Evolutionary conservation across 1,139 yeast genomes (phyloP).

Genomic region (Candida smagusa): DNA sequence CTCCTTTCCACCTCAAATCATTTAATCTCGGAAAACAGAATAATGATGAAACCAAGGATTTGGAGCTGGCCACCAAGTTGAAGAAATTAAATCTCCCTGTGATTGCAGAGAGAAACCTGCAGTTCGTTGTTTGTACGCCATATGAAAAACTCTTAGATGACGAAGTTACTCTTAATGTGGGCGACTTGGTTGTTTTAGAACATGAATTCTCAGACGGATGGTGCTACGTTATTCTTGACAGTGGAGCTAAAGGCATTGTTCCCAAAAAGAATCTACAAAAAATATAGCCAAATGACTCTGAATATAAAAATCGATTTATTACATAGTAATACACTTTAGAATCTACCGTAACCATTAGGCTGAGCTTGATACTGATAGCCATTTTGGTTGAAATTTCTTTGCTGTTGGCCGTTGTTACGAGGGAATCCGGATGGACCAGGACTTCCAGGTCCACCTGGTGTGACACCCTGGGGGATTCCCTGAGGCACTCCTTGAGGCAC

Average conservation of each 20-base stretch:
- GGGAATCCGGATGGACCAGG: constrained; percentile 5
- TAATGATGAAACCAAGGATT: not conserved
- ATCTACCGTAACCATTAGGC: constrained; percentile 5
- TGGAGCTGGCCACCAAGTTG: not conserved
- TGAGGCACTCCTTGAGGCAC: constrained; percentile 2
- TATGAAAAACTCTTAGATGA: constrained; percentile 31
- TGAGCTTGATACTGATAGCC: constrained; percentile 9
- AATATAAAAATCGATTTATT: not conserved
- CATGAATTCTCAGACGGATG: constrained; percentile 39
- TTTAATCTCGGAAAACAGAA: constrained; percentile 21
- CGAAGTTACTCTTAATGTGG: constrained; percentile 30
- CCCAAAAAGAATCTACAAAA: constrained; percentile 31
- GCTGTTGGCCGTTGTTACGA: constrained; percentile 8
- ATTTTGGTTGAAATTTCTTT: constrained; percentile 5
- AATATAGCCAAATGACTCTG: not conserved
- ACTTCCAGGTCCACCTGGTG: constrained; percentile 1
- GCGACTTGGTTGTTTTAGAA: constrained; percentile 28
- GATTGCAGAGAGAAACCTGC: constrained; percentile 1
- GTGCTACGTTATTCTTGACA: constrained; percentile 27
- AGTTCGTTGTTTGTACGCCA: constrained; percentile 21
- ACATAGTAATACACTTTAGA: not conserved
- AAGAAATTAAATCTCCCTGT: constrained; percentile 3
- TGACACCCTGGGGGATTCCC: not conserved
- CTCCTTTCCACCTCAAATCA: constrained; percentile 35
- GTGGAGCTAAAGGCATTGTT: constrained; percentile 28